These are phyloP conservation scores for Ogataea degrootiae DNA, from an alignment of 805 yeast species.

Conservation along the genomic window DNA sequence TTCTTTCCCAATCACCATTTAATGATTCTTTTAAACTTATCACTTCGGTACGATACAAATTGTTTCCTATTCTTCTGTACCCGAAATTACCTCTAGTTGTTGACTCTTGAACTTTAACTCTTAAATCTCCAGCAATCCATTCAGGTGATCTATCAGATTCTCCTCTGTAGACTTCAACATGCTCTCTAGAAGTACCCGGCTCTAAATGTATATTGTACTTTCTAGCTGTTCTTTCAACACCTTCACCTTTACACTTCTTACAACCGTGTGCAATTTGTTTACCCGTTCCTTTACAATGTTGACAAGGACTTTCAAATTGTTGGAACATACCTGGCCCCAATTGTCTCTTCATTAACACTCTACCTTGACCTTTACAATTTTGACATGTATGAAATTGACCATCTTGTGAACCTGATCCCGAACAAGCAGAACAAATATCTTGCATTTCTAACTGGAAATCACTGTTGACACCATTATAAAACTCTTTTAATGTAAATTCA, in stretches of 20 bases:
- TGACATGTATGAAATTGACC: conserved; percentile 62
- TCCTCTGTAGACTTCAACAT: conserved; percentile 55
- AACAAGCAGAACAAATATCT: conserved; percentile 70
- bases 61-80: conserved; percentile 70
- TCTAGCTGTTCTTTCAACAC: conserved; percentile 53
- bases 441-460: conserved; percentile 65
- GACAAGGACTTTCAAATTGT: conserved; percentile 75
- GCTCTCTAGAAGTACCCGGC: conserved; percentile 66
- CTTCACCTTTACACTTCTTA: conserved; percentile 62
- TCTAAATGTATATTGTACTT: conserved; percentile 56
- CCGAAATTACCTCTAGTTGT: conserved; percentile 59
- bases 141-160: conserved; percentile 87
- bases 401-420: conserved; percentile 83
- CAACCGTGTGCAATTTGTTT: conserved; percentile 60
- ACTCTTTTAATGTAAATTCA: conserved; percentile 55
- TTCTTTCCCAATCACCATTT: conserved; percentile 76
- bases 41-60: conserved; percentile 78
- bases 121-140: conserved; percentile 73
- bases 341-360: conserved; percentile 59
- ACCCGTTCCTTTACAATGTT: conserved; percentile 77
- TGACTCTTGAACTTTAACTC: conserved; percentile 56
- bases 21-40: conserved; percentile 68
- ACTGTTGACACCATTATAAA: conserved; percentile 62
- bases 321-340: conserved; percentile 90
- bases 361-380: conserved; percentile 74